phyloP scores from a whole-genome alignment of 305 asterid genomes.

The Fraxinus albicans region DNA sequence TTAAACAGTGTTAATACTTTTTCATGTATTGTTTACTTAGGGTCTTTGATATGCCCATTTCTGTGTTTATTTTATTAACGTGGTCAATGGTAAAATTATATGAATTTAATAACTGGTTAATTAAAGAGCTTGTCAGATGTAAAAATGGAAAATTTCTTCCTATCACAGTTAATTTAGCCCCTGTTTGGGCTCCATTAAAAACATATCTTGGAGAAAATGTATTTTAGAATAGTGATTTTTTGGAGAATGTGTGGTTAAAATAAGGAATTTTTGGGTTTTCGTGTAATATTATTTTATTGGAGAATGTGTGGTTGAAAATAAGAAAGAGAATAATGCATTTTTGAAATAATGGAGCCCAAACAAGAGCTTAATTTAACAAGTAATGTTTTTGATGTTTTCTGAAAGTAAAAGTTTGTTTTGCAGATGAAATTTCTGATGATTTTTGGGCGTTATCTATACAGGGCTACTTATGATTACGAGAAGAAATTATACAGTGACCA shows the following conservation, averaged over 20 bases:
- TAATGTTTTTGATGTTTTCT: neutral
- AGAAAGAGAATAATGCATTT: neutral
- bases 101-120: neutral
- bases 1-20: neutral
- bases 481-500: slow-evolving; percentile 88
- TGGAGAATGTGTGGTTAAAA: too few relatives aligned
- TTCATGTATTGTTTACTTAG: neutral
- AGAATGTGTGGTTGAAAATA: neutral
- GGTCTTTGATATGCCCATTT: slow-evolving; percentile 6
- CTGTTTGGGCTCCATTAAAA: neutral
- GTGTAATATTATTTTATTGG: neutral
- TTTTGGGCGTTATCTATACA: slow-evolving; percentile 40
- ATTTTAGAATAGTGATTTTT: neutral
- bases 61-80: neutral
- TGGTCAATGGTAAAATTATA: neutral
- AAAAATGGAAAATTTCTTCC: neutral
- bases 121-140: slow-evolving; percentile 6
- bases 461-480: slow-evolving; percentile 85
- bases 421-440: slow-evolving; percentile 17
- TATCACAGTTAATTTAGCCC: slow-evolving; percentile 7
- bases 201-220: neutral
- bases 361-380: neutral
- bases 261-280: too few relatives aligned
- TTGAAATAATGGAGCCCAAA: neutral
- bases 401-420: neutral